Conservation (phyloP, 805 yeast genomes). For the Metschnikowia gruessii region DNA sequence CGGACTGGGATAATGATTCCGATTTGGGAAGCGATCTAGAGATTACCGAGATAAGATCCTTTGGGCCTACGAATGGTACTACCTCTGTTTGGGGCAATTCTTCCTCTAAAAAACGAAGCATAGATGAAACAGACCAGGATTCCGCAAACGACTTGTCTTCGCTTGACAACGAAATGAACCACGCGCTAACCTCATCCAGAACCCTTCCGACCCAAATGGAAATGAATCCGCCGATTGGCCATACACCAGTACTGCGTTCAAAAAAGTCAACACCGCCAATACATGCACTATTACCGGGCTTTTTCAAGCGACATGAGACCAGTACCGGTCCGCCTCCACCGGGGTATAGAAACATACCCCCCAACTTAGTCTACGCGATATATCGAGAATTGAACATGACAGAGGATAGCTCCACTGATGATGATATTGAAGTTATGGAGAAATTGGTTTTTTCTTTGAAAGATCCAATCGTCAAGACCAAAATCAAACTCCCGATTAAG, state of each 20-base stretch:
- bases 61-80: neutral
- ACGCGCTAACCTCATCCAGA: conserved; percentile 11
- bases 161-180: conserved; percentile 17
- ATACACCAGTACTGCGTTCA: neutral
- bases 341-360: conserved; percentile 28
- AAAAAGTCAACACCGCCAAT: neutral
- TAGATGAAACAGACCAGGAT: neutral
- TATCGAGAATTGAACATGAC: conserved; percentile 26
- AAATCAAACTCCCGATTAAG: conserved; percentile 40
- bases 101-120: neutral
- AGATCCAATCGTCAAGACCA: conserved; percentile 41
- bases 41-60: conserved; percentile 15
- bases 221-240: neutral
- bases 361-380: conserved; percentile 29
- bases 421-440: conserved; percentile 34
- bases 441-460: conserved; percentile 36
- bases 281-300: conserved; percentile 9
- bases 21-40: conserved; percentile 18
- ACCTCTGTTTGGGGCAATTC: neutral
- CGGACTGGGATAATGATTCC: neutral
- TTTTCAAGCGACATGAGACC: conserved; percentile 9
- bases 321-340: conserved; percentile 17
- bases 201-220: conserved; percentile 8
- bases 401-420: conserved; percentile 21
- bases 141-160: conserved; percentile 16